These are phyloP conservation scores for Hypoxylon lienhwacheense DNA, from an alignment of 495 filamentous ascomycete genomes.

Conservation along the genomic window DNA sequence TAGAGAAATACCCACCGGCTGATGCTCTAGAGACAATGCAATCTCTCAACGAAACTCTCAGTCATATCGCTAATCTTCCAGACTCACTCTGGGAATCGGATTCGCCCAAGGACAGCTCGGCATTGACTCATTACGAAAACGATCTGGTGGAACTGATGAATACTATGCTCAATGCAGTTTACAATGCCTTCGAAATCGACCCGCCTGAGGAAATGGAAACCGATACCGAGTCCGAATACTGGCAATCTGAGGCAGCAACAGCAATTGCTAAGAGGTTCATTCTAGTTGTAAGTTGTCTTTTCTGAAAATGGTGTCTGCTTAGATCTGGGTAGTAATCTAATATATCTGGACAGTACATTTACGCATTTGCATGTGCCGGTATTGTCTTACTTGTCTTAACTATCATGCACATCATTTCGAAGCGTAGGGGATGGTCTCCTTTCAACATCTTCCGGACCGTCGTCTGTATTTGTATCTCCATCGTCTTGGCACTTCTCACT, in stretches of 20 bases:
- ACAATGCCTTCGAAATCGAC: constrained; percentile 37
- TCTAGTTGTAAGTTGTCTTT: constrained; percentile 39
- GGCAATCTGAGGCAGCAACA: constrained; percentile 18
- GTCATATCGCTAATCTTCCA: constrained; percentile 29
- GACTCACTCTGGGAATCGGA: constrained; percentile 31
- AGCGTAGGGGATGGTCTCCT: constrained; percentile 35
- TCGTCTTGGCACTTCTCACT: constrained; percentile 39
- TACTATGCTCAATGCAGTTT: constrained; percentile 37
- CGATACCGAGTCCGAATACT: constrained; percentile 1
- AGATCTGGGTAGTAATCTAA: neutral
- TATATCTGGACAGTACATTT: constrained; percentile 39
- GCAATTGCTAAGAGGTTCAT: constrained; percentile 29
- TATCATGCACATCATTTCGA: constrained; percentile 43
- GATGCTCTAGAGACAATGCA: constrained; percentile 19
- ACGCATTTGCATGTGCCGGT: constrained; percentile 51
- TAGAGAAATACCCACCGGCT: constrained; percentile 32
- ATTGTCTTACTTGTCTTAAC: constrained; percentile 46
- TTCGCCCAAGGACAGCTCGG: constrained; percentile 4
- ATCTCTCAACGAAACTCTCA: constrained; percentile 27
- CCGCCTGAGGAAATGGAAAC: constrained; percentile 30
- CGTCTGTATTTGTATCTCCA: constrained; percentile 41
- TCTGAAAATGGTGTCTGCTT: too few species aligned
- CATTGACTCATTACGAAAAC: neutral
- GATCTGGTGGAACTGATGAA: constrained; percentile 25
- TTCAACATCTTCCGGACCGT: constrained; percentile 43